These are phyloP conservation scores for Geopyxis carbonaria DNA, from an alignment of 495 filamentous ascomycete genomes.

Conservation along the genomic window DNA sequence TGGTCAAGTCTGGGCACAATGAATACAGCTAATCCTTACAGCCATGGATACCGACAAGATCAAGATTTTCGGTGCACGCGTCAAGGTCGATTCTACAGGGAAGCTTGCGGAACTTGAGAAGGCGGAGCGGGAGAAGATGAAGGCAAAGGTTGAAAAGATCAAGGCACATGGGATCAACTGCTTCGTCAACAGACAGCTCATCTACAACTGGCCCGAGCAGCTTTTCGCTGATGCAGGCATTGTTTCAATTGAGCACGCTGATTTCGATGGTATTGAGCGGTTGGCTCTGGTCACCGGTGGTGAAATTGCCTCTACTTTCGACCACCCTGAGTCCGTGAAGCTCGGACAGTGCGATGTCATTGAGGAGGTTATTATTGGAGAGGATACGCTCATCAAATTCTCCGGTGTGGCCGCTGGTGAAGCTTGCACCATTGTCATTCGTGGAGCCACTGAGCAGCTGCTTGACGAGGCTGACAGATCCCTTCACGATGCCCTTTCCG, in stretches of 20 bases:
- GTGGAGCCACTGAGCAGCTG: constrained; percentile 89
- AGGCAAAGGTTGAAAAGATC: constrained; percentile 93
- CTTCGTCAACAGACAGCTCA: constrained; percentile 96
- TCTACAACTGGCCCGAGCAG: constrained; percentile 99
- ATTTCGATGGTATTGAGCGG: constrained; percentile 95
- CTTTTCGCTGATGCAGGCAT: constrained; percentile 96
- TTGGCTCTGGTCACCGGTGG: constrained; percentile 88
- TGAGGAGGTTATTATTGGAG: constrained; percentile 94
- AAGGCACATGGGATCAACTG: constrained; percentile 99
- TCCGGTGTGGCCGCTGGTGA: constrained; percentile 87
- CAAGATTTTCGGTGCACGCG: constrained; percentile 94
- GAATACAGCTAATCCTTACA: constrained; percentile 8
- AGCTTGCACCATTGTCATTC: constrained; percentile 92
- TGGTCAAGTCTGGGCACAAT: background rate
- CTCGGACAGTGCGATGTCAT: constrained; percentile 89
- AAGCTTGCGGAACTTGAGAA: constrained; percentile 95
- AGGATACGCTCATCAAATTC: constrained; percentile 93
- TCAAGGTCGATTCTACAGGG: constrained; percentile 86
- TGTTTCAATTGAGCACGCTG: constrained; percentile 94
- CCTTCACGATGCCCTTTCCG: constrained; percentile 87
- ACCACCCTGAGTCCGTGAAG: constrained; percentile 93
- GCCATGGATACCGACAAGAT: constrained; percentile 99
- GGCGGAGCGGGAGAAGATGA: constrained; percentile 98
- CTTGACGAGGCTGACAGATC: constrained; percentile 94
- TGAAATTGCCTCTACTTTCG: constrained; percentile 94